Base-by-base conservation (phyloP, 202 grass and related monocot genomes). In the Panicum virgatum region DNA sequence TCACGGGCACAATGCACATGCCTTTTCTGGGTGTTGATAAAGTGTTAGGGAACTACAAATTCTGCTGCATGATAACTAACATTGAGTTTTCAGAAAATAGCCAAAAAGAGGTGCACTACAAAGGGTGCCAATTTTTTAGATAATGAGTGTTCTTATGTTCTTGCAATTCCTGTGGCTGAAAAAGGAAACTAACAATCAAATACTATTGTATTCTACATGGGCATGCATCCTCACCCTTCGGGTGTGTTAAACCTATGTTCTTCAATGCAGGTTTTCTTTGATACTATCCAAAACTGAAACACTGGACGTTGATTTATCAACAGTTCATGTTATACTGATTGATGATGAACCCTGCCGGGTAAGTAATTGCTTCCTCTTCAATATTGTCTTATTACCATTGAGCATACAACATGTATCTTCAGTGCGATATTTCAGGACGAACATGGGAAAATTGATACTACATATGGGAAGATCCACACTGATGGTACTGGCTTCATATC, bases 401-500 rank as follows among this genome's bases (percentile, higher is more conserved):
- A 71, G 68, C 42, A 48, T 48, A 26, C 26, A 54, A 20, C 11
- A 39, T 58, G 73, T 48, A 69, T 62, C 14, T 40, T 69, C 14
- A 62, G 57, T 76, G 53, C 19, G 64, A 45, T 80, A 9, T 77
- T 89, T 76, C 46, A 89, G 90, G 79, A 81, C 37, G 48, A 72
- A 67, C 0, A 86, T 77, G 86, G 86, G 39, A 83, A 51, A 0
- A 29, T 80, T 73, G 32, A 73, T 58, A n/a, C 4, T 13, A 20
- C 12, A 73, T 71, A 83, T 67, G 79, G 76, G 1, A 60, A 86
- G n/a, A 96, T 96, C 39, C 93, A 93, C 82, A 93, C 93, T 32
- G 93, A 96, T 67, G 93, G 93, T 78, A 96, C 93, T 77, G 93
- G 93, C 16, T 79, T 92, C 73, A 90, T 96, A 76, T 96, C 93